Evolutionary conservation across 192 early-diverging fungal species (phyloP), one percentile per base, ranked within the genome.

Genomic region (Globomyces pollinis-pini): DNA sequence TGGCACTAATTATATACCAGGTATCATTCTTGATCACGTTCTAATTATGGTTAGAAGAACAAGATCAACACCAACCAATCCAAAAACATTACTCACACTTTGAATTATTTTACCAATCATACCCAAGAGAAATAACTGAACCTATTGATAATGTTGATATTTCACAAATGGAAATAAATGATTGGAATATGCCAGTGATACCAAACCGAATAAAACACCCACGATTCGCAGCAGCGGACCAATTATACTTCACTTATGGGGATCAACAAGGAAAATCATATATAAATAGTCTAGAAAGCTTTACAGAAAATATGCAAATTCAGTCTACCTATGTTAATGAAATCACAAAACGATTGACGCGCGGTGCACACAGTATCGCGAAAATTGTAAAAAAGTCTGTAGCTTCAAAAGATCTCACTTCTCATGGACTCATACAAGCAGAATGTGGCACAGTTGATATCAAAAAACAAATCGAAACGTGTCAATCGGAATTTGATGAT

Each of bases 1-100:
- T 39, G 67, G 67, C 12, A 64, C 54, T 20, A n/a, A n/a, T n/a
- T n/a, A 55, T 38, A 41, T 55, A 55, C n/a, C 44, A 47, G 8
- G 44, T 20, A 5, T 28, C 6, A 7, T 34, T 7, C 1, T 35
- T 35, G 7, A 11, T 38, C 6, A 28, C 23, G 13, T 0, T n/a
- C 20, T 39, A 0, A 39, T 15, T n/a, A 0, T 0, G 15, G 15
- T 20, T 34, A 34, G 53, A 55, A 38, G 28, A 47, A 26, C 53
- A 8, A 6, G 23, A 5, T 4, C 3, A 32, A 6, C 29, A 55
- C 21, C 53, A 20, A 5, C 23, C 38, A 2, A 55, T 35, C 8
- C 21, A 26, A 1, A 31, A 35, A 34, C 29, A 55, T n/a, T 55
- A 20, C 53, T 23, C 34, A 6, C 11, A 35, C 29, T 8, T 55